Evolutionary conservation across 2,329 filamentous ascomycete species (phyloP).

Genomic region (Apiospora koreana): DNA sequence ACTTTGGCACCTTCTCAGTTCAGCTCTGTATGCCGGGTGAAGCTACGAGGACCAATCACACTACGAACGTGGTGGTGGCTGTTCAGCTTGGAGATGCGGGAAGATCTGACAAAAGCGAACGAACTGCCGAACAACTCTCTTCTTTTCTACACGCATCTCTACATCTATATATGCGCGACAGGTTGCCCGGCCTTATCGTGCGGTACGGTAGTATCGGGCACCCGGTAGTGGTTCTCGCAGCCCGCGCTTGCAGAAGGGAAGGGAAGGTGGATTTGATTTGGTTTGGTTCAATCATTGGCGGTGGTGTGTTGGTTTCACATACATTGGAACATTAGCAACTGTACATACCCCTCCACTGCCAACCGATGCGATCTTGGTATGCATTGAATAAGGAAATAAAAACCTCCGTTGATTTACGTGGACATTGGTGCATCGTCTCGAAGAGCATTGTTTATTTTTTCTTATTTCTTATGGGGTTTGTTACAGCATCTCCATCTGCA

Average conservation of each 20-base stretch:
- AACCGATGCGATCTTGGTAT: not conserved
- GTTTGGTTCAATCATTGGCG: not conserved
- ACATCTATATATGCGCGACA: not conserved
- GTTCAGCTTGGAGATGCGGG: not conserved
- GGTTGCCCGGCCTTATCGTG: not conserved
- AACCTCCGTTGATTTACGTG: not conserved
- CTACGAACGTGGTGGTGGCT: not conserved
- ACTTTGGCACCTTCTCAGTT: not conserved
- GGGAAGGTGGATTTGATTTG: not conserved
- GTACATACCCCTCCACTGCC: not conserved
- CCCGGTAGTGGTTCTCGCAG: not conserved
- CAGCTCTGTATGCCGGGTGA: not conserved
- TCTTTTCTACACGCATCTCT: not conserved
- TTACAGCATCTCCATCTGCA: not conserved
- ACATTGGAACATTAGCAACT: no score
- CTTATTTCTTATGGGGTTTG: not conserved
- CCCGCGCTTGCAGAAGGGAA: not conserved
- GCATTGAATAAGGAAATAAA: not conserved
- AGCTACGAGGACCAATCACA: not conserved
- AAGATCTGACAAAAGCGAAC: not conserved
- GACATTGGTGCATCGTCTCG: not conserved
- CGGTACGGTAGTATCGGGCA: not conserved
- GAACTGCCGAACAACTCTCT: not conserved
- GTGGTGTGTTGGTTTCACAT: slow-evolving; percentile 5
- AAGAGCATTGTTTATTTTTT: not conserved